These are phyloP conservation scores for Phalaenopsis hybrid DNA, from an alignment of 116 monocot genomes.

Conservation along the genomic window DNA sequence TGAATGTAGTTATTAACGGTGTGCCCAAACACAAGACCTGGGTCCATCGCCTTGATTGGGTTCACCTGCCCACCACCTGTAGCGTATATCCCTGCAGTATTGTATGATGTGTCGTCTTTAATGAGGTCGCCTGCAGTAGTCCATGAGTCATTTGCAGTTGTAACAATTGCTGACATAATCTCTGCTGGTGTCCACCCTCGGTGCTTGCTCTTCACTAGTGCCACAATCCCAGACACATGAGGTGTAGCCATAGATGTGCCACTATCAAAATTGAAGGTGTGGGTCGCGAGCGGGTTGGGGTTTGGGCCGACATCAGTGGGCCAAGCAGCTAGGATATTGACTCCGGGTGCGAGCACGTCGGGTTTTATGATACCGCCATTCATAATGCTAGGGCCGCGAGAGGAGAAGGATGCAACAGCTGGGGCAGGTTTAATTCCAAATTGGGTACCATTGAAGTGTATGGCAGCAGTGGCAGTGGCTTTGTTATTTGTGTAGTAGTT, in stretches of 20 bases:
- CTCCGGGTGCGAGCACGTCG: slow-evolving; percentile 28
- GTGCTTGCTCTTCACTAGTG: neutral
- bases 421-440: slow-evolving; percentile 16
- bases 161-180: neutral
- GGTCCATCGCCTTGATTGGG: slow-evolving; percentile 16
- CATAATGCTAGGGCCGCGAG: slow-evolving; percentile 18
- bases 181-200: neutral
- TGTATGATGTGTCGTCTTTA: neutral
- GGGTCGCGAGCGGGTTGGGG: neutral
- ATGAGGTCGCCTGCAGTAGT: neutral
- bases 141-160: neutral
- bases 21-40: slow-evolving; percentile 20
- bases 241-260: slow-evolving; percentile 41
- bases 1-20: neutral
- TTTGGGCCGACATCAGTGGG: neutral
- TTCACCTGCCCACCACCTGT: slow-evolving; percentile 21
- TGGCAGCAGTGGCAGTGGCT: neutral
- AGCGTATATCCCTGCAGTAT: slow-evolving; percentile 1
- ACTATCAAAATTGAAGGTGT: neutral
- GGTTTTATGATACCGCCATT: slow-evolving; percentile 29
- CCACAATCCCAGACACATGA: slow-evolving; percentile 19
- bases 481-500: neutral
- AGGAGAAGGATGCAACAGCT: slow-evolving; percentile 20
- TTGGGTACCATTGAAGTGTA: slow-evolving; percentile 17
- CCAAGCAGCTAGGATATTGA: slow-evolving; percentile 29